phyloP scores from a whole-genome alignment of 257 asterid species.

The Cynanchum wilfordii region DNA sequence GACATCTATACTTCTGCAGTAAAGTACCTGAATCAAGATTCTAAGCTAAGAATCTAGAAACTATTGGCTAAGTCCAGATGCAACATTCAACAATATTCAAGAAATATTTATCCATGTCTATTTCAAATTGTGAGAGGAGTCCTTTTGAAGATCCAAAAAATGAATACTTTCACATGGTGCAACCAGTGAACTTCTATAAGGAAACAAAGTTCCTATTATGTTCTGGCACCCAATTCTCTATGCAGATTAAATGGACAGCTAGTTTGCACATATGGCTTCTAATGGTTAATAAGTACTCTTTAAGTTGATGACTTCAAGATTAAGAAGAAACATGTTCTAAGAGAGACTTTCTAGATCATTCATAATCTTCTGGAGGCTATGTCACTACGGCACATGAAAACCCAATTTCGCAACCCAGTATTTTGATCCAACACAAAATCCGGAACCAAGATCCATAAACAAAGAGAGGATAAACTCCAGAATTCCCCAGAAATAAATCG shows the following conservation, averaged over 20 bases:
- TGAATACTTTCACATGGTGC: neutral
- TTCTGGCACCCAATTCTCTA: neutral
- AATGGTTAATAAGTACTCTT: neutral
- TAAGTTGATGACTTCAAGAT: neutral
- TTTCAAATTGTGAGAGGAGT: neutral
- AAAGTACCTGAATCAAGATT: neutral
- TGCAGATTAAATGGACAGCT: neutral
- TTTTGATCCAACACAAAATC: neutral
- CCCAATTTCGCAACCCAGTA: neutral
- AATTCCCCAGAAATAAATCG: neutral
- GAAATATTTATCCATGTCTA: neutral
- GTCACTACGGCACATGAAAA: neutral
- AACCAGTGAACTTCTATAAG: neutral
- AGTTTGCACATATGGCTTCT: neutral
- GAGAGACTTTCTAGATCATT: neutral
- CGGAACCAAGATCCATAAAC: neutral
- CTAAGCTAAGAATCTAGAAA: neutral
- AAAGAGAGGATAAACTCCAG: neutral
- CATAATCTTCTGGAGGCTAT: neutral
- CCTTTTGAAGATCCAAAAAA: neutral
- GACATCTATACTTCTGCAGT: neutral
- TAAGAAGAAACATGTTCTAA: neutral
- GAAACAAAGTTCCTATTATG: neutral
- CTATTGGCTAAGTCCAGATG: neutral
- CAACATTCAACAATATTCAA: slow-evolving; percentile 2